These are phyloP conservation scores for Yamadazyma taylorii DNA, from an alignment of 1,139 yeast species.

Conservation along the genomic window DNA sequence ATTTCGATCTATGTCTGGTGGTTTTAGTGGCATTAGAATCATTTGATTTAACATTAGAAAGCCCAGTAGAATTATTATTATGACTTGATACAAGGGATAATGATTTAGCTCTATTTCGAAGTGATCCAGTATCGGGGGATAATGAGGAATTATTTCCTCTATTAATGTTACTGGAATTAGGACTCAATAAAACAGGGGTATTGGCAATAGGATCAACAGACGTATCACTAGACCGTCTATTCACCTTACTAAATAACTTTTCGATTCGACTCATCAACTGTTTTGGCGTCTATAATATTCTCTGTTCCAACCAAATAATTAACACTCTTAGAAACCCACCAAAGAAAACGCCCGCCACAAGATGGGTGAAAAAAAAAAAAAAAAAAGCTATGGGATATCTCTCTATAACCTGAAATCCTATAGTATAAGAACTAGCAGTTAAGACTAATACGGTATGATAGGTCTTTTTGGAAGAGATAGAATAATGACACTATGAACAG, in stretches of 20 bases:
- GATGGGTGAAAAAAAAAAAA: no score
- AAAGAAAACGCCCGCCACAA: no score
- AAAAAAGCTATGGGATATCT: not conserved
- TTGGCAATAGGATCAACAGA: conserved; percentile 13
- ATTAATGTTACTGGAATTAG: conserved; percentile 6
- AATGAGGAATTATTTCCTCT: no score
- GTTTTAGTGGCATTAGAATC: conserved; percentile 5
- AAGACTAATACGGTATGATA: no score
- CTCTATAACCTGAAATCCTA: no score
- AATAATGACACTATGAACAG: no score
- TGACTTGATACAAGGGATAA: conserved; percentile 13
- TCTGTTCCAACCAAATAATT: not conserved
- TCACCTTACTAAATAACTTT: conserved; percentile 15
- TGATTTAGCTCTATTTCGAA: conserved; percentile 17
- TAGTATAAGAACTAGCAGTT: no score
- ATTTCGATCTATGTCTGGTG: conserved; percentile 20
- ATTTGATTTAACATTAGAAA: conserved; percentile 2
- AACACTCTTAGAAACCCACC: no score
- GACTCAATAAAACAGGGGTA: conserved; percentile 7
- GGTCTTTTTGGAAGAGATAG: no score
- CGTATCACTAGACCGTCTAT: conserved; percentile 19
- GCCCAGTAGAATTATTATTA: conserved; percentile 1
- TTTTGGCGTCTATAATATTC: not conserved
- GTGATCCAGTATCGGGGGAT: conserved; percentile 3
- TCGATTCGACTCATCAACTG: conserved; percentile 14